Evolutionary conservation across 2,329 filamentous ascomycete species (phyloP), one percentile per base, ranked within the genome.

Genomic region (Macroventuria anomochaeta): DNA sequence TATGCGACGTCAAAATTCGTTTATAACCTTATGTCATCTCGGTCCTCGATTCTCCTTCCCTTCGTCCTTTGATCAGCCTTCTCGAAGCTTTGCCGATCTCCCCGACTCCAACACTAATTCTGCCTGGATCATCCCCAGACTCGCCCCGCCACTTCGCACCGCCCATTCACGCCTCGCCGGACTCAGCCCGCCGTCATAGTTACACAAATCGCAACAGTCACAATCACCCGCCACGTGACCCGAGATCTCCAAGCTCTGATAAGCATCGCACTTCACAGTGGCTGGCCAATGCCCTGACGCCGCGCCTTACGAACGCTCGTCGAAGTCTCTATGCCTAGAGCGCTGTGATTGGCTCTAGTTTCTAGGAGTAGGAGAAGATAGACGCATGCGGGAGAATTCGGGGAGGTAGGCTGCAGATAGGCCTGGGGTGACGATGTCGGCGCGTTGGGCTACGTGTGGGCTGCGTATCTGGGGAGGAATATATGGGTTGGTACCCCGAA

Each of bases 71-170:
- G 34, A 49, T 41, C 51, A 31, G 7, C 34, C 38, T 54, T 54
- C 51, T 54, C 43, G 51, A 54, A 48, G 44, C 39, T 47, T 54
- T 43, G 51, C 51, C 51, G 51, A 54, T 54, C 51, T 47, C 39
- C 33, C 51, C 44, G 51, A 46, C 23, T 39, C 25, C 18, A 41
- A 17, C 29, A 34, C 49, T 46, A 52, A 36, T 15, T 12, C 7
- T 25, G 33, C 29, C 51, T 54, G 40, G 40, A 54, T 44, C 40
- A 44, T 26, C 51, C 39, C 51, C 44, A 54, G 44, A 49, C 13
- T 38, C 10, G 51, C 40, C 44, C 44, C 51, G 40, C 46, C 23
- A 40, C 38, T 33, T 20, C 17, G 1, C n/a, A 29, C n/a, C 12
- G 17, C 18, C 51, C 51, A 49, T 36, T 54, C 40, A 49, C 13